A percentile compares a stretch with the other conserved stretches of the same genome.
These are phyloP conservation scores for Cercophora newfieldiana DNA, from an alignment of 495 filamentous ascomycete species.

Conservation along the genomic window DNA sequence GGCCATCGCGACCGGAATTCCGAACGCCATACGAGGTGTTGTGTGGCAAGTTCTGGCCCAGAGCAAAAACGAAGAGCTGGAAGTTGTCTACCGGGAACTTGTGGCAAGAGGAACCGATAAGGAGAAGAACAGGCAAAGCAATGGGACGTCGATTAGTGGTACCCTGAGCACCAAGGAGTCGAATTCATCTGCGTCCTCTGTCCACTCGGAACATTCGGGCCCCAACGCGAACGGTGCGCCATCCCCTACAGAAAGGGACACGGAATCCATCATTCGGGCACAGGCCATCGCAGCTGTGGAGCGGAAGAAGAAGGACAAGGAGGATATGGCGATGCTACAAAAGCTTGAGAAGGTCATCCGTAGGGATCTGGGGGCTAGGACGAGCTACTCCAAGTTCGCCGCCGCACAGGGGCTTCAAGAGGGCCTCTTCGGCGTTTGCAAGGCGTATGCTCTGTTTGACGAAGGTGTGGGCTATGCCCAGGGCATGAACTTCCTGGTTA, in stretches of 20 bases:
- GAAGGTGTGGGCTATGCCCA: constrained; percentile 95
- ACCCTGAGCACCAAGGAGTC: constrained; percentile 59
- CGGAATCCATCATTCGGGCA: constrained; percentile 64
- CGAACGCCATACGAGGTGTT: constrained; percentile 89
- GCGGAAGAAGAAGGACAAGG: constrained; percentile 71
- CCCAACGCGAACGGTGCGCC: constrained; percentile 57
- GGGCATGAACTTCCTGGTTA: constrained; percentile 97
- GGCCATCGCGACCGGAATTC: constrained; percentile 91
- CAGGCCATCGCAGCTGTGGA: constrained; percentile 66
- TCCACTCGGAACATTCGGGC: constrained; percentile 77
- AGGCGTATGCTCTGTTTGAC: constrained; percentile 96
- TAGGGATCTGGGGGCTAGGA: constrained; percentile 85
- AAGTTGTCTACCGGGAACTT: constrained; percentile 83
- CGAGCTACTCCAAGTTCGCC: constrained; percentile 94
- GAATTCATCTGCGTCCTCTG: constrained; percentile 75
- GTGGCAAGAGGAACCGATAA: constrained; percentile 79
- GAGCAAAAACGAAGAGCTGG: constrained; percentile 87
- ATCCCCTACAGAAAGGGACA: constrained; percentile 62
- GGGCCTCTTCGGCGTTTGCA: constrained; percentile 90
- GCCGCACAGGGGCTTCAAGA: constrained; percentile 88
- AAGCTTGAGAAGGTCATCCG: constrained; percentile 92
- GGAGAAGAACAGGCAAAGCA: constrained; percentile 62
- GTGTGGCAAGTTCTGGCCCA: constrained; percentile 97
- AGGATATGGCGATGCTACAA: constrained; percentile 65
- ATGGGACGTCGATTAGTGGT: constrained; percentile 44